These are phyloP conservation scores for rapeseed (Brassica napus) DNA, from an alignment of 345 rosid genomes.

Conservation along the genomic window DNA sequence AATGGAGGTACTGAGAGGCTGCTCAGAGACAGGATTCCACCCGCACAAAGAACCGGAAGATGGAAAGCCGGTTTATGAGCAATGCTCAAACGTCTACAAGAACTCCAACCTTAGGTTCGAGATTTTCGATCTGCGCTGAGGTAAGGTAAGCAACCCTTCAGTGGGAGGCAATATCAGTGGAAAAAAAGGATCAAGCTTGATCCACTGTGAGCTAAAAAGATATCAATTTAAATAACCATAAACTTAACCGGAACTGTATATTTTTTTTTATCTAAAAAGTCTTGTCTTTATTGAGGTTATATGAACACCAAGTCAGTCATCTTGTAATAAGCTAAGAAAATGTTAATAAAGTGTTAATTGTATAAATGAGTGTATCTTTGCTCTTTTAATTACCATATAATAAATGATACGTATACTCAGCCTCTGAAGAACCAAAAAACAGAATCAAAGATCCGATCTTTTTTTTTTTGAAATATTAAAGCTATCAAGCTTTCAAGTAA, in stretches of 20 bases:
- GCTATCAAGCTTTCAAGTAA: constrained; percentile 26
- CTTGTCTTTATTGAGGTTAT: constrained; percentile 7
- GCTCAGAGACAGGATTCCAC: constrained; percentile 76
- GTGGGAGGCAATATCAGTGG: background rate
- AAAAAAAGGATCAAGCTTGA: constrained; percentile 17
- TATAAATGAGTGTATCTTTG: background rate
- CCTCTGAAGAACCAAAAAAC: constrained; percentile 6
- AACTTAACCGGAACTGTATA: constrained; percentile 1
- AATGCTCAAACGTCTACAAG: constrained; percentile 75
- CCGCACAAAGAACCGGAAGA: constrained; percentile 68
- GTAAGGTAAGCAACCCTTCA: constrained; percentile 5
- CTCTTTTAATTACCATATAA: constrained; percentile 3
- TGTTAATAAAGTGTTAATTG: background rate
- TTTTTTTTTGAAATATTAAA: constrained; percentile 2
- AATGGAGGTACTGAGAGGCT: constrained; percentile 65
- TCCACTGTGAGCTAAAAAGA: constrained; percentile 9
- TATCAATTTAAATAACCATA: constrained; percentile 10
- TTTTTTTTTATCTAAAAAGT: background rate
- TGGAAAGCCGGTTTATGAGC: constrained; percentile 67
- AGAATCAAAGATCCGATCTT: constrained; percentile 29
- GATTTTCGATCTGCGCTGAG: constrained; percentile 81
- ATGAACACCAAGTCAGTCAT: constrained; percentile 2
- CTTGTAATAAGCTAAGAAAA: background rate
- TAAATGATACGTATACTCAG: too few species aligned
- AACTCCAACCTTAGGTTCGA: constrained; percentile 87